Conservation (phyloP, 2,329 filamentous ascomycete species). For the Penicillium sumatraense region DNA sequence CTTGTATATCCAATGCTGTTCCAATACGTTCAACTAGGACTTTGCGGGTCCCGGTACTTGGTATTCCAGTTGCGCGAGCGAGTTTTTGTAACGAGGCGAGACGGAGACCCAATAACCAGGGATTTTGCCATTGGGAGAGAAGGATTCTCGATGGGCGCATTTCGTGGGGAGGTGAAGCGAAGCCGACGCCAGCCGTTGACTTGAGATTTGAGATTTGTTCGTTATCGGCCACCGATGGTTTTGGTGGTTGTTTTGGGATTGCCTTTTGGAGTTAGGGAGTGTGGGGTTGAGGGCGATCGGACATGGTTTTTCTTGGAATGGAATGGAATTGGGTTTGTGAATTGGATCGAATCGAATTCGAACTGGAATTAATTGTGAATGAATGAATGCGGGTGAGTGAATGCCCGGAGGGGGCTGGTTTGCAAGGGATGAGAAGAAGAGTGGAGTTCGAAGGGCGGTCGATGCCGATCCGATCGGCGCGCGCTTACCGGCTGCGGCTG, state of each 20-base stretch:
- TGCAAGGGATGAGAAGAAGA: not conserved
- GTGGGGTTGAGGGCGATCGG: not conserved
- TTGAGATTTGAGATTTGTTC: too few relatives aligned
- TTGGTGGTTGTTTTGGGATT: conserved; percentile 6
- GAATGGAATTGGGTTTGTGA: not conserved
- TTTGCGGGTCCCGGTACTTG: conserved; percentile 63
- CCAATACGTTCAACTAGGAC: conserved; percentile 58
- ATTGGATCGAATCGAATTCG: too few relatives aligned
- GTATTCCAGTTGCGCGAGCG: conserved; percentile 64
- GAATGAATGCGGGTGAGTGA: not conserved
- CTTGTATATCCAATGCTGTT: conserved; percentile 15
- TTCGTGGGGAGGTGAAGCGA: too few relatives aligned
- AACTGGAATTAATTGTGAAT: not conserved
- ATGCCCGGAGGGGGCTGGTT: not conserved
- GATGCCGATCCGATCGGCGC: conserved; percentile 18
- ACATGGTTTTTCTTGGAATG: too few relatives aligned
- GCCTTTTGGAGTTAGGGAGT: not conserved
- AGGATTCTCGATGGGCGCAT: conserved; percentile 22
- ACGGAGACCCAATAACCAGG: conserved; percentile 53
- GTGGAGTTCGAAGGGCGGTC: not conserved
- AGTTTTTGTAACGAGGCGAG: conserved; percentile 61
- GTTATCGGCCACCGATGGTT: not conserved
- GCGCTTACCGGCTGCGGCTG: conserved; percentile 16
- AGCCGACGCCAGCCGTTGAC: too few relatives aligned
- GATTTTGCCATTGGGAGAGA: not conserved